A percentile compares a stretch with the other conserved stretches of the same genome.
Evolutionary conservation across 2,329 filamentous ascomycete genomes (phyloP).

Genomic region (Aspergillus oerlinghausenensis): DNA sequence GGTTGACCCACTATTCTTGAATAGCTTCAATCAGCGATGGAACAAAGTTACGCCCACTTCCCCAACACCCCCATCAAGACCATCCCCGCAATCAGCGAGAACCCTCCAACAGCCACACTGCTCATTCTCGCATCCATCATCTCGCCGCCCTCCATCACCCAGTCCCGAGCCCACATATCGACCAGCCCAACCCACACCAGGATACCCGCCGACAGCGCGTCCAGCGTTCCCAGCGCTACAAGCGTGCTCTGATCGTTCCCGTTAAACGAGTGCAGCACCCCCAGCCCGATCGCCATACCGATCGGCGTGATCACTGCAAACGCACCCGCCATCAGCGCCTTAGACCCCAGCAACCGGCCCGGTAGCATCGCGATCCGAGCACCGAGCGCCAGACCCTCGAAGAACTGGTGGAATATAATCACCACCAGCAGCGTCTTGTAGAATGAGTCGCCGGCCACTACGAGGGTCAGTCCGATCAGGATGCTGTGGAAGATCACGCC

Average conservation of each 20-base stretch:
- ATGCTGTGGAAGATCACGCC: conserved; percentile 69
- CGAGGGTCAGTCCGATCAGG: conserved; percentile 48
- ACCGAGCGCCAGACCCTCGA: conserved; percentile 71
- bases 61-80: conserved; percentile 67
- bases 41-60: conserved; percentile 57
- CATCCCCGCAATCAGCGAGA: conserved; percentile 58
- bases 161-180: conserved; percentile 75
- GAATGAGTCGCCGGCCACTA: conserved; percentile 48
- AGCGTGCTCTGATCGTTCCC: conserved; percentile 66
- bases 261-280: conserved; percentile 66
- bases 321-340: conserved; percentile 57
- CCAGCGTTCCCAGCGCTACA: conserved; percentile 67
- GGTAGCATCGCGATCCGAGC: conserved; percentile 61
- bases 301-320: conserved; percentile 71
- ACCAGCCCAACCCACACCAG: conserved; percentile 75
- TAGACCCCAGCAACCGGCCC: conserved; percentile 24
- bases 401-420: conserved; percentile 74
- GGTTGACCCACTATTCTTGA: too few species aligned
- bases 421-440: conserved; percentile 55
- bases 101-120: conserved; percentile 48
- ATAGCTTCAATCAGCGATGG: too few species aligned
- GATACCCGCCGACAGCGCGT: conserved; percentile 70
- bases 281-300: conserved; percentile 76
- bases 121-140: conserved; percentile 49
- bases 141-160: conserved; percentile 59